Evolutionary conservation across 192 early-diverging fungal species (phyloP).

Genomic region (Coemansia sp.): DNA sequence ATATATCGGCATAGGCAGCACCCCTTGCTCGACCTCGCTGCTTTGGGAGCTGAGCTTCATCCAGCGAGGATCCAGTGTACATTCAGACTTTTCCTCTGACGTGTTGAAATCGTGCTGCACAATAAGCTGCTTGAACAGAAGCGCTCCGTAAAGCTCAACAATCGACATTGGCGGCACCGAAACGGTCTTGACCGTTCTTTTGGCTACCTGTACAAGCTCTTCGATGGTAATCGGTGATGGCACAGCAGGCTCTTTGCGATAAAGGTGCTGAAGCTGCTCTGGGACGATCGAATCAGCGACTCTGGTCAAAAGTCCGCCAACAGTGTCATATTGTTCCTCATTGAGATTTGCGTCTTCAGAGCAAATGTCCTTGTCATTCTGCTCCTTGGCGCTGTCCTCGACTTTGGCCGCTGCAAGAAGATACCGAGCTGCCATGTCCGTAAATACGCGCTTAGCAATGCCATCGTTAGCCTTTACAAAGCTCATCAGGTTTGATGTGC

Average conservation of each 20-base stretch:
- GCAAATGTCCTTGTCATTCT: background rate
- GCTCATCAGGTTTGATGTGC: constrained; percentile 27
- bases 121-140: constrained; percentile 46
- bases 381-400: constrained; percentile 2
- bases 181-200: constrained; percentile 19
- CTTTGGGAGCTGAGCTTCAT: constrained; percentile 45
- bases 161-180: constrained; percentile 42
- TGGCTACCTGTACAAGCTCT: constrained; percentile 26
- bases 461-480: constrained; percentile 36
- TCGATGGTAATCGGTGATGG: constrained; percentile 15
- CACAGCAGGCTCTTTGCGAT: background rate
- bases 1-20: constrained; percentile 75
- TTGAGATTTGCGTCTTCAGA: background rate
- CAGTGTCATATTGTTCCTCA: background rate
- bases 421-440: constrained; percentile 47
- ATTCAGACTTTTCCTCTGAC: constrained; percentile 11
- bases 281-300: constrained; percentile 11
- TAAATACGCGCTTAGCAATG: constrained; percentile 46
- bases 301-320: background rate
- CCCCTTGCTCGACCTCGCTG: constrained; percentile 57
- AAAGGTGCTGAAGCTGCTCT: constrained; percentile 7
- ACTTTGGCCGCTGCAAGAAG: constrained; percentile 15
- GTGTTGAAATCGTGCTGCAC: constrained; percentile 31
- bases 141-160: constrained; percentile 55
- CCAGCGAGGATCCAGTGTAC: constrained; percentile 34